A percentile compares a stretch with the other conserved stretches of the same genome.
phyloP scores from a whole-genome alignment of 768 basidiomycete genomes.

The Flagelloscypha sp. region DNA sequence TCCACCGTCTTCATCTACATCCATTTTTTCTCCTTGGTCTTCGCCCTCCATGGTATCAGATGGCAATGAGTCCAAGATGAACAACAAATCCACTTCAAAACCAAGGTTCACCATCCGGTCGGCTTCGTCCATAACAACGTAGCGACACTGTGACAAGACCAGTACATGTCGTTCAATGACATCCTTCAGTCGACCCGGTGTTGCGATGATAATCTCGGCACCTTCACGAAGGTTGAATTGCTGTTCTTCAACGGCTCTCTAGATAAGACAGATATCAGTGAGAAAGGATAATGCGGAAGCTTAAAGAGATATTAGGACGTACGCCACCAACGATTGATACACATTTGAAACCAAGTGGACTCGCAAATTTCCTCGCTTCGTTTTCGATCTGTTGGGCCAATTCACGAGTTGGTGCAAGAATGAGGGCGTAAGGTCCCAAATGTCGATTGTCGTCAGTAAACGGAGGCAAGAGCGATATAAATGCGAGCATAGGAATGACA shows the following conservation, averaged over 20 bases:
- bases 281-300: conserved; percentile 4
- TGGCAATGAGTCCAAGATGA: conserved; percentile 90
- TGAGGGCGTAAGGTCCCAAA: conserved; percentile 87
- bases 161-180: conserved; percentile 94
- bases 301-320: conserved; percentile 22
- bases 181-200: conserved; percentile 96
- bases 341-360: conserved; percentile 83
- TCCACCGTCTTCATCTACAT: conserved; percentile 53
- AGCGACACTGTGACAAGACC: conserved; percentile 93
- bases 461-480: conserved; percentile 79
- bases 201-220: conserved; percentile 97
- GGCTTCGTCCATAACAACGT: conserved; percentile 99
- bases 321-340: conserved; percentile 99
- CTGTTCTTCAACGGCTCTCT: conserved; percentile 94
- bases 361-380: conserved; percentile 88
- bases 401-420: conserved; percentile 96
- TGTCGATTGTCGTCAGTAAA: conserved; percentile 92
- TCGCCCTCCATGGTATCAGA: conserved; percentile 84
- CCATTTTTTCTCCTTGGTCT: conserved; percentile 66
- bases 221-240: conserved; percentile 97
- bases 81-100: conserved; percentile 90
- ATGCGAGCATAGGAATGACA: conserved; percentile 95
- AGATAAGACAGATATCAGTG: conserved; percentile 11
- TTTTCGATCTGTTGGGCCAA: conserved; percentile 95
- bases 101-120: conserved; percentile 98